Evolutionary conservation across 805 yeast genomes (phyloP).

Genomic region (Hyphopichia homilentoma): DNA sequence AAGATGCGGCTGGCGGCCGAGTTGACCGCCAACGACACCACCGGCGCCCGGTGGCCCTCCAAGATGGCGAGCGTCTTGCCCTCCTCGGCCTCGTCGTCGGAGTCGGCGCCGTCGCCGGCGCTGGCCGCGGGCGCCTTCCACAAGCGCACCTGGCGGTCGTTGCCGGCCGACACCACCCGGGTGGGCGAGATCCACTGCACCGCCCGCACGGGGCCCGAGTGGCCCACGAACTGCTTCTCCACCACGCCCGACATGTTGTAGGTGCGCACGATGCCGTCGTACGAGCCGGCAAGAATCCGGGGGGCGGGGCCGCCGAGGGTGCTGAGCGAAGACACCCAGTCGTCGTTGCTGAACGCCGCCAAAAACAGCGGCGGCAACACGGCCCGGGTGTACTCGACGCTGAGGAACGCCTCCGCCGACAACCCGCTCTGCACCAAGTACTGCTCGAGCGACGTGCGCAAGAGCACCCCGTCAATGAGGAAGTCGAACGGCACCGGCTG

Average conservation of each 20-base stretch:
- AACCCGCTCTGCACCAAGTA: slow-evolving; percentile 74
- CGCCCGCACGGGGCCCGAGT: slow-evolving; percentile 79
- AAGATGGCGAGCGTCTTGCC: slow-evolving; percentile 81
- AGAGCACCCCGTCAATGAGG: slow-evolving; percentile 76
- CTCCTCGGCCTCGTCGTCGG: slow-evolving; percentile 43
- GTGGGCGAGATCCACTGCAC: slow-evolving; percentile 77
- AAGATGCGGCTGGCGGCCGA: slow-evolving; percentile 56
- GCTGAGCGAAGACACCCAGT: slow-evolving; percentile 86
- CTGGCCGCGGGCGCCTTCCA: slow-evolving; percentile 67
- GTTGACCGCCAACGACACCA: slow-evolving; percentile 69
- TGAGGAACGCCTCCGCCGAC: slow-evolving; percentile 74
- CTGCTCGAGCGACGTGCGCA: slow-evolving; percentile 75
- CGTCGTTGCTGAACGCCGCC: slow-evolving; percentile 86
- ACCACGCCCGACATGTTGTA: slow-evolving; percentile 82
- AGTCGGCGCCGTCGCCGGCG: slow-evolving; percentile 38
- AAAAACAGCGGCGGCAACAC: slow-evolving; percentile 91
- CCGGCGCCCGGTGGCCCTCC: slow-evolving; percentile 87
- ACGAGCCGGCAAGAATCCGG: slow-evolving; percentile 80
- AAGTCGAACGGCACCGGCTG: slow-evolving; percentile 87
- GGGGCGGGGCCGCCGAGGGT: slow-evolving; percentile 42
- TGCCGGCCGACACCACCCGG: slow-evolving; percentile 79
- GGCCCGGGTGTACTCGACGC: slow-evolving; percentile 87
- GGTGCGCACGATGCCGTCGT: slow-evolving; percentile 91
- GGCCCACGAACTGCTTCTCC: slow-evolving; percentile 79
- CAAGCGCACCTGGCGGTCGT: slow-evolving; percentile 82